Conservation (phyloP, 2,329 filamentous ascomycete species). For the Apiospora arundinis region DNA sequence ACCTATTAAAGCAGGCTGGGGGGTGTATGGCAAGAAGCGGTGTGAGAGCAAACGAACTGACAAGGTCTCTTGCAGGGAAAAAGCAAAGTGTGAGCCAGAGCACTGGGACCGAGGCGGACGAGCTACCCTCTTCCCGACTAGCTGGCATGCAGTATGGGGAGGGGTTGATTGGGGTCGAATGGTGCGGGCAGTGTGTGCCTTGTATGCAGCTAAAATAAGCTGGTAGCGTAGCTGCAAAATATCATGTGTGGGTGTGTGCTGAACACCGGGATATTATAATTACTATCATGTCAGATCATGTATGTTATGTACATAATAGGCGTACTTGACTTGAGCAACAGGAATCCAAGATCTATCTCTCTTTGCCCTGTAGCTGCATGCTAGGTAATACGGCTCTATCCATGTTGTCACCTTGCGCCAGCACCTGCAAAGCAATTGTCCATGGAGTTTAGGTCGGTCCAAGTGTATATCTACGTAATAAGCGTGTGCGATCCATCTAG, state of each 20-base stretch:
- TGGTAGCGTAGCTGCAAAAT: neutral
- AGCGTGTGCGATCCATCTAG: neutral
- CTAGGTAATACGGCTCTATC: too few relatives aligned
- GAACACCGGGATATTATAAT: neutral
- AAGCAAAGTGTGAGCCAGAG: conserved; percentile 39
- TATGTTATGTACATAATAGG: too few relatives aligned
- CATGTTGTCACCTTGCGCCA: too few relatives aligned
- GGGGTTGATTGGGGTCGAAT: conserved; percentile 9
- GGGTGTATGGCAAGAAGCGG: conserved; percentile 21
- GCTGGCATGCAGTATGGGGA: neutral
- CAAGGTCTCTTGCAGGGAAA: conserved; percentile 32
- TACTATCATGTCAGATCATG: too few relatives aligned
- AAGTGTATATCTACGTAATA: neutral
- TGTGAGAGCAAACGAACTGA: conserved; percentile 29
- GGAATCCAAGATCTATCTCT: too few relatives aligned
- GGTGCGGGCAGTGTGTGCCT: neutral
- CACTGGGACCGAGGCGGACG: conserved; percentile 34
- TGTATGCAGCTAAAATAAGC: conserved; percentile 10
- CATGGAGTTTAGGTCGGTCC: neutral
- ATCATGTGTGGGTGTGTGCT: neutral
- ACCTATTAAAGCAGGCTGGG: conserved; percentile 2
- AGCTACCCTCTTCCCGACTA: conserved; percentile 16
- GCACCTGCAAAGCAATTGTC: too few relatives aligned
- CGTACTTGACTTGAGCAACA: too few relatives aligned
- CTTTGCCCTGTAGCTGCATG: too few relatives aligned